phyloP scores from a whole-genome alignment of 331 rosid genomes.

The Phaseolus coccineus region DNA sequence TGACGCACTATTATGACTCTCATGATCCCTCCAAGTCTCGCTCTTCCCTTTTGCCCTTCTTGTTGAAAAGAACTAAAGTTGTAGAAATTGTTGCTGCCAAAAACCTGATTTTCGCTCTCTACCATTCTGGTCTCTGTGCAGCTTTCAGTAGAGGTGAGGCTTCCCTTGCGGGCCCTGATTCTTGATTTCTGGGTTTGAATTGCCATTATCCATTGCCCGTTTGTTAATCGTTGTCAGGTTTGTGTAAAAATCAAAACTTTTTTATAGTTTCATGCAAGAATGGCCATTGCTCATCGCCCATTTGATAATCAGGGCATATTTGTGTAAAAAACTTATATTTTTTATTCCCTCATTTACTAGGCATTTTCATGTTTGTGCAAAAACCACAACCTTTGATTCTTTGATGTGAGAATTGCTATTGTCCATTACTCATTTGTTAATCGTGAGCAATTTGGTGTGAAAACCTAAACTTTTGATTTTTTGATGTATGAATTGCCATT shows the following conservation, averaged over 20 bases:
- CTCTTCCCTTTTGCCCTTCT: slow-evolving; percentile 70
- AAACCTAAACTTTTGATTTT: slow-evolving; percentile 1
- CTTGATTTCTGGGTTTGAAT: slow-evolving; percentile 1
- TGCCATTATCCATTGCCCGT: background rate
- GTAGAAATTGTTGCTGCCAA: slow-evolving; percentile 90
- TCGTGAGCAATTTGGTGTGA: background rate
- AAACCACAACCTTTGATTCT: background rate
- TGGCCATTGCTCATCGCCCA: background rate
- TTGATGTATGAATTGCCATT: background rate
- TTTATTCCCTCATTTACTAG: background rate
- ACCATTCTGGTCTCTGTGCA: slow-evolving; percentile 91
- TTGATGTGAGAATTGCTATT: background rate
- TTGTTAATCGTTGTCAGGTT: background rate
- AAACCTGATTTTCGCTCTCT: slow-evolving; percentile 77
- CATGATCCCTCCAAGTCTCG: slow-evolving; percentile 74
- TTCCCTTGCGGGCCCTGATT: background rate
- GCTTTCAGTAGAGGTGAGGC: slow-evolving; percentile 82
- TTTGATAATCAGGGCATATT: background rate
- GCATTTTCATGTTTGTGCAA: background rate
- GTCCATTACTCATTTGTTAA: background rate
- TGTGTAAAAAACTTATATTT: background rate
- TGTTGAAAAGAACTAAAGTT: slow-evolving; percentile 79
- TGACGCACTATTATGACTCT: slow-evolving; percentile 78
- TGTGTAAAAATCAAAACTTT: background rate
- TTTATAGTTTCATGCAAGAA: background rate